phyloP scores from a whole-genome alignment of 2,329 filamentous ascomycete genomes.

The Exutisphaerella laricina region DNA sequence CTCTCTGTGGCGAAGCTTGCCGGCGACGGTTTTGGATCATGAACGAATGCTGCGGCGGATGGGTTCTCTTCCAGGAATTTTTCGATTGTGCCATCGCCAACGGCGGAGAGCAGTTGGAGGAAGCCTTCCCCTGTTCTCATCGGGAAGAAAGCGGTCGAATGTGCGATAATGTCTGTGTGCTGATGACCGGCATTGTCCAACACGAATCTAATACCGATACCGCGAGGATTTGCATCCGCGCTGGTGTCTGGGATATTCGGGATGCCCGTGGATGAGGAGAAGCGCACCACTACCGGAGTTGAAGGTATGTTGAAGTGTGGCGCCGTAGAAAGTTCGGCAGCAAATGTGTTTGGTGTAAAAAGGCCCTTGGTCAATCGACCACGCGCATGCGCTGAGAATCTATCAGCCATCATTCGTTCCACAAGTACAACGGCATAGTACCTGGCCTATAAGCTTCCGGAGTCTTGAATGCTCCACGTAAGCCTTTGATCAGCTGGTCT shows the following conservation, averaged over 20 bases:
- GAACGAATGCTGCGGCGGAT: constrained; percentile 44
- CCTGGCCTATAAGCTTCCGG: constrained; percentile 25
- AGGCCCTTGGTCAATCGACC: constrained; percentile 49
- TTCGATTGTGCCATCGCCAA: constrained; percentile 36
- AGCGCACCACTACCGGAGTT: constrained; percentile 25
- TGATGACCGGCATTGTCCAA: constrained; percentile 37
- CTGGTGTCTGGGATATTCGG: constrained; percentile 26
- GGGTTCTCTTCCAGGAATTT: constrained; percentile 45
- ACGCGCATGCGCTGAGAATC: constrained; percentile 48
- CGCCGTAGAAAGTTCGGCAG: constrained; percentile 37
- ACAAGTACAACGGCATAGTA: constrained; percentile 1
- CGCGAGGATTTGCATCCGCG: constrained; percentile 32
- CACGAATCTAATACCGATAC: constrained; percentile 47
- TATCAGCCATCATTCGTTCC: neutral
- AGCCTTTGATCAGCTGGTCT: constrained; percentile 18
- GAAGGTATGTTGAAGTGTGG: constrained; percentile 23
- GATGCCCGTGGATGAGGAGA: constrained; percentile 26
- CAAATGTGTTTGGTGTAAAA: constrained; percentile 46
- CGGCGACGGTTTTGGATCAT: constrained; percentile 47
- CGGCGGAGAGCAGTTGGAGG: constrained; percentile 44
- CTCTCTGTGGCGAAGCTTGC: constrained; percentile 45
- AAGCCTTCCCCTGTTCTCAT: constrained; percentile 50
- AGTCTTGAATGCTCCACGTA: constrained; percentile 24
- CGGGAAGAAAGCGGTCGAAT: constrained; percentile 51
- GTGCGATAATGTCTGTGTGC: constrained; percentile 54